Base-by-base conservation (phyloP, 768 basidiomycete species). In the Tulasnella calospora region DNA sequence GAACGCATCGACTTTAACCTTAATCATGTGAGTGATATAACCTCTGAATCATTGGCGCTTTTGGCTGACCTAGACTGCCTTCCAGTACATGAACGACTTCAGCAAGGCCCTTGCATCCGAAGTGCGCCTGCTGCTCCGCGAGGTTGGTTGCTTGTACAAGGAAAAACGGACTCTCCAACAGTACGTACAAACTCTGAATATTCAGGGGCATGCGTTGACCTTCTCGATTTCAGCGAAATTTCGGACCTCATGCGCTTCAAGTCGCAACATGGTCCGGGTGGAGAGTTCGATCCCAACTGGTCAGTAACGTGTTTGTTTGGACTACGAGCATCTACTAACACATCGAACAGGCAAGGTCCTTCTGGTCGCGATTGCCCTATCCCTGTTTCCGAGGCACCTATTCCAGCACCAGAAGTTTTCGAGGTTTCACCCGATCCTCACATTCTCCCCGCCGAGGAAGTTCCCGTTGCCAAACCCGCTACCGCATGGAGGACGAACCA, bases 211-310 rank as follows among this genome's bases (percentile, higher is more conserved):
- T 27, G 36, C 61, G 2, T 55, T 79, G 19, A 70, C 38, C 51
- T 21, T 13, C 27, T 44, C 21, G 0, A 38, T 70, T 67, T 57
- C 71, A 38, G 94, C 81, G 92, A 94, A 86, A 87, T 95, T 77
- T 94, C 92, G 36, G 89, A 87, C 78, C 85, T 95, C 35, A 83
- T 95, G 79, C 86, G 87, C 81, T 86, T 92, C 87, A 90, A 89
- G 83, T 87, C 92, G 55, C 92, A 92, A 82, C 93, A 94, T 81
- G 91, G 91, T 7, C 90, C 93, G n/a, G 93, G 93, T 77, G 94
- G 94, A 73, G 91, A 94, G 83, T 95, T 92, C 82, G 92, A 94
- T 81, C 88, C 91, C 10, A 90, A 92, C n/a, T 95, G 94, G 94
- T 82, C 44, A 19, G 82, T 67, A 23, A 15, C 17, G 10, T 21